Evolutionary conservation across 495 filamentous ascomycete species (phyloP).

Genomic region (Penicillium salamii): DNA sequence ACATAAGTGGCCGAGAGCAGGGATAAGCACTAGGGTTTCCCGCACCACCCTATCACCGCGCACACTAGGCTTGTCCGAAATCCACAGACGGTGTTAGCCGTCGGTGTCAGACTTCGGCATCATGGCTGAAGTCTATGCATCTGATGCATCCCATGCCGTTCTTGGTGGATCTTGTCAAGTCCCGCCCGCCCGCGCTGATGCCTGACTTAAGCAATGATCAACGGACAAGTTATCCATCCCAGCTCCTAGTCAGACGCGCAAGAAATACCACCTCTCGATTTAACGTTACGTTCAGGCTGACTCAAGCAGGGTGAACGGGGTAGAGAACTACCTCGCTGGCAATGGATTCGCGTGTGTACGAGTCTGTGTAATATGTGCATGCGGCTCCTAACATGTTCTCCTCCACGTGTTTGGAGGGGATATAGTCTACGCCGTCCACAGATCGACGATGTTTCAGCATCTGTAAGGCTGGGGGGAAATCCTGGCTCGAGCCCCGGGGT

Average conservation of each 20-base stretch:
- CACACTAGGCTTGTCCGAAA: slow-evolving; percentile 1
- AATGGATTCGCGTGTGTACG: not conserved
- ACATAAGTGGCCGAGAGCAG: slow-evolving; percentile 14
- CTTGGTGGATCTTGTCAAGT: not conserved
- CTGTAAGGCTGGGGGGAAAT: not conserved
- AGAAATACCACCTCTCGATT: slow-evolving; percentile 1
- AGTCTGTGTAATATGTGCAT: not conserved
- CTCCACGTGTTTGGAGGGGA: not conserved
- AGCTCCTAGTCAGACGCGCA: not conserved
- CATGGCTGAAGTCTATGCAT: slow-evolving; percentile 1
- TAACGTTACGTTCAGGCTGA: slow-evolving; percentile 5
- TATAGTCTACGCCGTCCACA: too few relatives aligned
- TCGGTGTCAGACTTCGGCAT: slow-evolving; percentile 19
- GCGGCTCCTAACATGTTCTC: not conserved
- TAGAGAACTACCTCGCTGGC: not conserved
- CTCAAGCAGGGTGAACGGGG: not conserved
- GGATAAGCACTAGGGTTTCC: slow-evolving; percentile 13
- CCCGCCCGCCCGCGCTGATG: not conserved
- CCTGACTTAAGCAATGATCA: not conserved
- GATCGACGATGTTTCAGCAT: not conserved
- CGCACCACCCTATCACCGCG: slow-evolving; percentile 9
- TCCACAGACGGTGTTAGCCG: slow-evolving; percentile 19
- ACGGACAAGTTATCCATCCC: not conserved
- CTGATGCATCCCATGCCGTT: not conserved
- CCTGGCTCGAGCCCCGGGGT: not conserved